These are phyloP conservation scores for Solanum arcanum DNA, from an alignment of 257 asterid species.

Conservation along the genomic window DNA sequence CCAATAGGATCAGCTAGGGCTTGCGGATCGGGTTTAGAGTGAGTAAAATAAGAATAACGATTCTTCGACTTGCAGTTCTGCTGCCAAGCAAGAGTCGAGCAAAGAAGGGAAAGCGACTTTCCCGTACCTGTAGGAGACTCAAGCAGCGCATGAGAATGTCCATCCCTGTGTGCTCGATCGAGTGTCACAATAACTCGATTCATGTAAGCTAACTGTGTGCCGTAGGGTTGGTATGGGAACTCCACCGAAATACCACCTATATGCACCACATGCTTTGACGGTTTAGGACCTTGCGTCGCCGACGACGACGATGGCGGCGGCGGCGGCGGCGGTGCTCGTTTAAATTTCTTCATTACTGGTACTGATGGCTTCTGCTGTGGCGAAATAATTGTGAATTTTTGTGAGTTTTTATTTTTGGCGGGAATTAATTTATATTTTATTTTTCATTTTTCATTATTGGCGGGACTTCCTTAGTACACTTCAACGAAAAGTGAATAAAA, in stretches of 20 bases:
- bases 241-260: slow-evolving; percentile 87
- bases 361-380: neutral
- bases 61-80: slow-evolving; percentile 41
- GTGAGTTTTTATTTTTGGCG: neutral
- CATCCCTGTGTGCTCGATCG: slow-evolving; percentile 60
- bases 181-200: slow-evolving; percentile 75
- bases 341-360: neutral
- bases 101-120: slow-evolving; percentile 78
- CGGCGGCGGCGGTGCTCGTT: slow-evolving; percentile 4
- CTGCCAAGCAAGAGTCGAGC: slow-evolving; percentile 92
- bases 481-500: neutral
- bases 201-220: slow-evolving; percentile 89
- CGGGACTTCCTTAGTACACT: neutral
- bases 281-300: slow-evolving; percentile 3
- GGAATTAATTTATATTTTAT: neutral
- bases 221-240: slow-evolving; percentile 88
- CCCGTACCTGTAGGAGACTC: slow-evolving; percentile 99
- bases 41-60: slow-evolving; percentile 14
- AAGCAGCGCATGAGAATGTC: slow-evolving; percentile 77
- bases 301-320: neutral
- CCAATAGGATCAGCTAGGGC: slow-evolving; percentile 64
- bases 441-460: neutral
- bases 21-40: slow-evolving; percentile 54
- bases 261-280: slow-evolving; percentile 26
- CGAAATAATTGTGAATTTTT: neutral